phyloP scores from a whole-genome alignment of 805 yeast genomes.

The Ogataea saltuana region DNA sequence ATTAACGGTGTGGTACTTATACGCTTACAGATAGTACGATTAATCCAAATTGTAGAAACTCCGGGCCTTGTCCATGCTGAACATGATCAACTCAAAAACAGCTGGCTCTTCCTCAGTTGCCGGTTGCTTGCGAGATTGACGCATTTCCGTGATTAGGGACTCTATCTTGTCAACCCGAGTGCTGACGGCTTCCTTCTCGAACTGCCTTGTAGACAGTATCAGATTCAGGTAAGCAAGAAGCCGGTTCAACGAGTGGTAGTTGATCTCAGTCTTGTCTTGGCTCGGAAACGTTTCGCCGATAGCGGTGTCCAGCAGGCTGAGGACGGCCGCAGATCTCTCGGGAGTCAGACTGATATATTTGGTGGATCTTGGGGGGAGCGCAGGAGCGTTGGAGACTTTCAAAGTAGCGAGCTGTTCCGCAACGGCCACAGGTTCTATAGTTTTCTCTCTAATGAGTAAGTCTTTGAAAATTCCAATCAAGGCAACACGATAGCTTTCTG shows the following conservation, averaged over 20 bases:
- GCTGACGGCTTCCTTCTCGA: constrained; percentile 11
- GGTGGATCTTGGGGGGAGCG: constrained; percentile 40
- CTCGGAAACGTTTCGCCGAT: constrained; percentile 38
- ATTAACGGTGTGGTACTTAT: too few species aligned
- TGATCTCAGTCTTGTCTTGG: constrained; percentile 2
- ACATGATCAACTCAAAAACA: constrained; percentile 20
- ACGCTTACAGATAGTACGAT: too few species aligned
- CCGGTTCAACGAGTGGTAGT: constrained; percentile 38
- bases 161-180: constrained; percentile 6
- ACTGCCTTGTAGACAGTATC: constrained; percentile 28
- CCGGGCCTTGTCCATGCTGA: constrained; percentile 25
- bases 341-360: constrained; percentile 46
- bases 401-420: constrained; percentile 11
- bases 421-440: constrained; percentile 10
- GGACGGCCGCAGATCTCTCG: constrained; percentile 43
- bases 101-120: neutral
- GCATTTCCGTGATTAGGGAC: neutral
- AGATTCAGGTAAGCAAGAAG: constrained; percentile 61
- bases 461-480: constrained; percentile 70
- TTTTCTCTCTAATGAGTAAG: constrained; percentile 45
- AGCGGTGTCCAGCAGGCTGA: constrained; percentile 42
- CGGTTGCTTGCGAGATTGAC: neutral
- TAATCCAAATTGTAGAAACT: constrained; percentile 14
- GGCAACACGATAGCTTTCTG: constrained; percentile 60
- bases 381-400: constrained; percentile 25